A percentile compares a stretch with the other conserved stretches of the same genome.
These are phyloP conservation scores for Juglanconis oblonga DNA, from an alignment of 2,329 filamentous ascomycete species.

Conservation along the genomic window DNA sequence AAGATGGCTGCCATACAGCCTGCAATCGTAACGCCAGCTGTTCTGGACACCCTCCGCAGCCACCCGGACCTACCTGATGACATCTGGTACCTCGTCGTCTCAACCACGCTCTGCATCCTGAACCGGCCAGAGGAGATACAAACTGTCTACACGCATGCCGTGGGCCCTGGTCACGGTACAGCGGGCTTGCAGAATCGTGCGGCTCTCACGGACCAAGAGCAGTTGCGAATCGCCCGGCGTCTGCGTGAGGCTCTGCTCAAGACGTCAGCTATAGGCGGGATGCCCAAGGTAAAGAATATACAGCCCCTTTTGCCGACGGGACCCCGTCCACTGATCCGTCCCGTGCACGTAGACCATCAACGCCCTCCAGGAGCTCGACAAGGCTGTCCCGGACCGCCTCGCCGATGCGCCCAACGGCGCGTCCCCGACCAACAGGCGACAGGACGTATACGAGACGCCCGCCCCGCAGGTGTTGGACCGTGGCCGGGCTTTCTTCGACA, in stretches of 20 bases:
- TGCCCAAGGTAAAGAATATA: constrained; percentile 41
- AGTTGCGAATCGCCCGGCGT: constrained; percentile 41
- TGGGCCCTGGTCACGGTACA: constrained; percentile 29
- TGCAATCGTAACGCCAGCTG: constrained; percentile 35
- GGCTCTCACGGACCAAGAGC: constrained; percentile 27
- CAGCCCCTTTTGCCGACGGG: not conserved
- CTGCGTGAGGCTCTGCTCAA: constrained; percentile 50
- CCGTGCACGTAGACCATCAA: constrained; percentile 40
- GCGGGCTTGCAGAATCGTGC: constrained; percentile 16
- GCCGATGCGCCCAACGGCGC: constrained; percentile 34
- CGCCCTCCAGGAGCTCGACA: constrained; percentile 42
- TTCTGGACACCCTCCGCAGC: constrained; percentile 39
- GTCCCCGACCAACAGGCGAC: constrained; percentile 37
- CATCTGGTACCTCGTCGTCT: constrained; percentile 47
- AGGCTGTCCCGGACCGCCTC: constrained; percentile 38
- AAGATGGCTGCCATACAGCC: constrained; percentile 20
- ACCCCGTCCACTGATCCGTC: constrained; percentile 26
- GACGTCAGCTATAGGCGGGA: constrained; percentile 42
- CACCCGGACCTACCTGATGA: constrained; percentile 40
- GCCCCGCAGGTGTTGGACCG: constrained; percentile 36
- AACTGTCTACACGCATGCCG: constrained; percentile 39
- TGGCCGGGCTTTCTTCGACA: constrained; percentile 45
- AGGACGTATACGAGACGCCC: constrained; percentile 37
- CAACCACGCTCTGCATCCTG: constrained; percentile 42
- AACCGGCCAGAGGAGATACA: constrained; percentile 49